Base-by-base conservation (phyloP, 768 basidiomycete species). In the Thelephora aurantiotincta region DNA sequence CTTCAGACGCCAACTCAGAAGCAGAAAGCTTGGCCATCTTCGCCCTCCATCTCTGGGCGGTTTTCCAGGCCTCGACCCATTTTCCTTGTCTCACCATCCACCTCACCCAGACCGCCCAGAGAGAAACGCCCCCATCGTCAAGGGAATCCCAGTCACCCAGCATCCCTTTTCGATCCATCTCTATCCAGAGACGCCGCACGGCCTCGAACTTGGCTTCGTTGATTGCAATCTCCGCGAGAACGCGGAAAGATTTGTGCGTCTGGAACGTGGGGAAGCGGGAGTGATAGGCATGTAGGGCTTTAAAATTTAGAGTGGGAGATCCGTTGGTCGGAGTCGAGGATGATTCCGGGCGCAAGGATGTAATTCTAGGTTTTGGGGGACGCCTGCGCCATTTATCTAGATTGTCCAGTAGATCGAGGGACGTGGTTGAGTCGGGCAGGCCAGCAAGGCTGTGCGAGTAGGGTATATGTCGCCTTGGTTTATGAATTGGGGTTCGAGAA, bases 1-100 rank as follows among this genome's bases (percentile, higher is more conserved):
- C 35, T 47, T 19, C 50, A 35, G 23, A 54, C 23, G 49, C 48
- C 41, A 23, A 43, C 48, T 50, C 9, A 14, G 14, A 14, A 16
- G 12, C 22, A 41, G 38, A 41, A 18, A 18, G 18, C 11, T 16
- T 41, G 38, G 22, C 22, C 26, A 30, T 30, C 26, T 30, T 30
- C 5, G 26, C 26, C 9, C 26, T 30, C 26, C 26, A 30, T 9
- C 26, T 30, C 26, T 30, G 26, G 9, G 26, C 50, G 45, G 43
- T 51, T 12, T 54, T 53, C 78, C 78, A 83, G 18, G 80, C 82
- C 19, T 67, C 59, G 11, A 68, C 58, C 80, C 81, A 84, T 37
- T 57, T 60, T 6, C 75, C 80, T 3, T 67, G 65, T 42, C 70
- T 67, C 41, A 84, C 65, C 45, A 80, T 60, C 65, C 69, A 74